Base-by-base conservation (phyloP, 2,329 filamentous ascomycete species). In the Aspergillus fumigatiaffinis region DNA sequence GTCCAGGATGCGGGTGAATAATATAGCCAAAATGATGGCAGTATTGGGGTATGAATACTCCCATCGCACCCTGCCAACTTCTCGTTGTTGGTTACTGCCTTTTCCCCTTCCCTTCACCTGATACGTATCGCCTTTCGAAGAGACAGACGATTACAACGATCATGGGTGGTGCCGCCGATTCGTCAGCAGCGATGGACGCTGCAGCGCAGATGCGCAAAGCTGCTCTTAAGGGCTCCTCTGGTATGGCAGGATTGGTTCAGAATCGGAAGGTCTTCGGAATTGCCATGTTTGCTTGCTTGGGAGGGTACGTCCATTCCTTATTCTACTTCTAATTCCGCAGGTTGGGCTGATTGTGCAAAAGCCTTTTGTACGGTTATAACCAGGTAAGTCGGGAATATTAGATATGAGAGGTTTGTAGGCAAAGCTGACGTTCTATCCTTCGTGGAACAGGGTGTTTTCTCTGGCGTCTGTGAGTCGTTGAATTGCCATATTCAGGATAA, bases 181-280 rank as follows among this genome's bases (percentile, higher is more conserved):
- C 53, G n/a, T 58, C 60, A 21, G 60, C 55, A 38, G 57, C 54
- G 7, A 53, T 62, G 53, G 54, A 83, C 61, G 80, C 83, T 79
- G 81, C 78, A 21, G 82, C 82, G 20, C 70, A 84, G 12, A 66
- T 76, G 44, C 77, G 80, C 53, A 80, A 82, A 9, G 76, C 84
- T 69, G 77, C 77, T 42, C 73, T 85, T 28, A 83, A 83, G 79
- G 82, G 82, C 53, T 74, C 74, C 2, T 79, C 76, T 61, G 82
- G 83, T 3, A 79, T 81, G 0, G 66, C 72, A 20, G 82, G 82
- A 12, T 71, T 87, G 47, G 68, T 85, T 14, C 85, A 84, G 70
- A 87, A 87, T 65, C 80, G 80, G 66, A 82, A 80, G 47, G 84
- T 87, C 17, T 84, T 85, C 62, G 75, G 80, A n/a, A 80, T 87